Evolutionary conservation across 2,329 filamentous ascomycete species (phyloP).

Genomic region (Colletotrichum euphorbiae): DNA sequence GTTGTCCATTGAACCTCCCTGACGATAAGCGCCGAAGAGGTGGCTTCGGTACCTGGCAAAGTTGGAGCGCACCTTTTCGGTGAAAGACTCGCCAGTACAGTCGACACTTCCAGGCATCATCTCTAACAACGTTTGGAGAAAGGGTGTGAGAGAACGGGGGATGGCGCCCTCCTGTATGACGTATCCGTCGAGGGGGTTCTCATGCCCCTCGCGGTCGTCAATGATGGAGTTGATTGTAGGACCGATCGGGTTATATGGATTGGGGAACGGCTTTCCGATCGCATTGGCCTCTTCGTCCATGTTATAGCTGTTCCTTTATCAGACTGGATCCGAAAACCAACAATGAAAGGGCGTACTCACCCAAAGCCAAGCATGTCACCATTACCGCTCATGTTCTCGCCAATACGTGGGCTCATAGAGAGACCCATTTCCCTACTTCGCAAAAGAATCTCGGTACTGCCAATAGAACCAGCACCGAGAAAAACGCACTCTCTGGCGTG

Average conservation of each 20-base stretch:
- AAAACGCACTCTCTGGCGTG: slow-evolving; percentile 74
- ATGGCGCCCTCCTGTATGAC: slow-evolving; percentile 74
- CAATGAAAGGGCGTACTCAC: slow-evolving; percentile 47
- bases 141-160: slow-evolving; percentile 65
- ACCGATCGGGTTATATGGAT: slow-evolving; percentile 64
- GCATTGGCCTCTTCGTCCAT: slow-evolving; percentile 67
- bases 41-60: slow-evolving; percentile 63
- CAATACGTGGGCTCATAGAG: slow-evolving; percentile 66
- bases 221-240: slow-evolving; percentile 74
- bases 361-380: slow-evolving; percentile 75
- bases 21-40: slow-evolving; percentile 69
- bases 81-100: slow-evolving; percentile 52
- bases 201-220: slow-evolving; percentile 64
- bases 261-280: slow-evolving; percentile 63
- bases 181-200: slow-evolving; percentile 70
- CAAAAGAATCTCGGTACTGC: slow-evolving; percentile 74
- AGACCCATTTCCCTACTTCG: slow-evolving; percentile 70
- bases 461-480: slow-evolving; percentile 73
- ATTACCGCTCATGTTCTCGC: slow-evolving; percentile 73
- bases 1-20: slow-evolving; percentile 65
- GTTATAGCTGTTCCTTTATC: slow-evolving; percentile 62
- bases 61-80: slow-evolving; percentile 57
- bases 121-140: slow-evolving; percentile 69
- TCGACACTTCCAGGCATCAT: slow-evolving; percentile 60
- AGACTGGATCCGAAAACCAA: slow-evolving; percentile 25